phyloP scores from a whole-genome alignment of 2,329 filamentous ascomycete species.

The Calonectria leucothoes region DNA sequence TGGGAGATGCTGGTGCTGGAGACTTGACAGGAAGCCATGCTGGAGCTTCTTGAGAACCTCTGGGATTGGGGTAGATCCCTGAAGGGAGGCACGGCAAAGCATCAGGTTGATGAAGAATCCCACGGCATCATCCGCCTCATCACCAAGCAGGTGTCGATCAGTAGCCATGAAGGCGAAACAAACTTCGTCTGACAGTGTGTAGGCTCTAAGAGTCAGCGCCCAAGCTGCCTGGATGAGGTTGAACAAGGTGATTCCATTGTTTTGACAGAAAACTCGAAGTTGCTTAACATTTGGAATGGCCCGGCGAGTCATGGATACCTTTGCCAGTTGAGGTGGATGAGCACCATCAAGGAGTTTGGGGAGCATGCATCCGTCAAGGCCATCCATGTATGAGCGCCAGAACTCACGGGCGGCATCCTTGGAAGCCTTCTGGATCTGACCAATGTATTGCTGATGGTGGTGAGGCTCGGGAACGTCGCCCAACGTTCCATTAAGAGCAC shows the following conservation, averaged over 20 bases:
- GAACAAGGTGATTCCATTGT: background rate
- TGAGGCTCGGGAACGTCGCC: background rate
- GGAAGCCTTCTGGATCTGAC: background rate
- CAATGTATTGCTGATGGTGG: background rate
- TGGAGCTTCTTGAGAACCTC: background rate
- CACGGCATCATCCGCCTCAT: background rate
- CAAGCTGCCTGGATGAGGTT: background rate
- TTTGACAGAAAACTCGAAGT: background rate
- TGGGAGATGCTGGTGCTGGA: background rate
- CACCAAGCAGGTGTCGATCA: background rate
- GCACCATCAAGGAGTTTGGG: background rate
- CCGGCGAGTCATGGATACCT: background rate
- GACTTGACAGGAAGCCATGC: background rate
- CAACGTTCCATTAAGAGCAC: background rate
- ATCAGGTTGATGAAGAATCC: slow-evolving; percentile 1
- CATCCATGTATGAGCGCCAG: background rate
- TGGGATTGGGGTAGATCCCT: background rate
- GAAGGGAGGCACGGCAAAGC: background rate
- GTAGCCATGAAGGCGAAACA: background rate
- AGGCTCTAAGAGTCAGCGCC: background rate
- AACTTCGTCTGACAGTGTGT: background rate
- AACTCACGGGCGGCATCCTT: background rate
- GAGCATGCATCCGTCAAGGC: background rate
- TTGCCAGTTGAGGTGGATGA: background rate
- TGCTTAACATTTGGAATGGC: background rate